phyloP scores from a whole-genome alignment of 306 rosid species.

The Cicer pinnatifidum region DNA sequence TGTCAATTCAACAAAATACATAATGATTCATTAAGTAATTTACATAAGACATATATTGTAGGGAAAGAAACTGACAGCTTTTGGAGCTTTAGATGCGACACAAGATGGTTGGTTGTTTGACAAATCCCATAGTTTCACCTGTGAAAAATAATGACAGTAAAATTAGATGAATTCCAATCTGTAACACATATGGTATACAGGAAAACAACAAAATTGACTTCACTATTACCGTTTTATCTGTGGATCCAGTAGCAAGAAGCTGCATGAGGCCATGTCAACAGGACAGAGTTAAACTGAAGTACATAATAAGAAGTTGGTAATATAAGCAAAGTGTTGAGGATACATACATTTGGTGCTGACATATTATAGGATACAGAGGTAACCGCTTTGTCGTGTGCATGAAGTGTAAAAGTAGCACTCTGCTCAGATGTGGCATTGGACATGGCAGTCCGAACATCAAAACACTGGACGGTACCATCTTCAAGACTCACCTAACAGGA shows the following conservation, averaged over 20 bases:
- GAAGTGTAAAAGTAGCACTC: conserved; percentile 76
- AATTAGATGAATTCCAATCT: conserved; percentile 34
- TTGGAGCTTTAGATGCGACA: conserved; percentile 62
- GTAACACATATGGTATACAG: background rate
- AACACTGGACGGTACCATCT: conserved; percentile 81
- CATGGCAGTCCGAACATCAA: conserved; percentile 75
- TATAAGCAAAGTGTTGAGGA: conserved; percentile 28
- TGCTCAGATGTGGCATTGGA: conserved; percentile 57
- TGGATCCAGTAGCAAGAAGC: conserved; percentile 93
- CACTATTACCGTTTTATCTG: conserved; percentile 74
- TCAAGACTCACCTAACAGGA: conserved; percentile 85
- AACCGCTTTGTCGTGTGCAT: conserved; percentile 88
- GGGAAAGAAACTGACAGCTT: conserved; percentile 57
- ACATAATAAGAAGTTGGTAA: conserved; percentile 23
- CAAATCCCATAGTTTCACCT: conserved; percentile 97
- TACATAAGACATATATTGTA: background rate
- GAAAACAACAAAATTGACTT: conserved; percentile 25
- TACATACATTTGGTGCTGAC: conserved; percentile 71
- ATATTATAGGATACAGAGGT: conserved; percentile 75
- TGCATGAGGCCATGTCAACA: conserved; percentile 47
- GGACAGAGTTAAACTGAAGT: conserved; percentile 37
- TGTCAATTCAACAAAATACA: conserved; percentile 16
- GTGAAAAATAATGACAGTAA: conserved; percentile 39
- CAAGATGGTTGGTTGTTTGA: conserved; percentile 85
- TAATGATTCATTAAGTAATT: background rate